A percentile compares a stretch with the other conserved stretches of the same genome.
These are phyloP conservation scores for Xylaria arbuscula DNA, from an alignment of 2,329 filamentous ascomycete species.

Conservation along the genomic window DNA sequence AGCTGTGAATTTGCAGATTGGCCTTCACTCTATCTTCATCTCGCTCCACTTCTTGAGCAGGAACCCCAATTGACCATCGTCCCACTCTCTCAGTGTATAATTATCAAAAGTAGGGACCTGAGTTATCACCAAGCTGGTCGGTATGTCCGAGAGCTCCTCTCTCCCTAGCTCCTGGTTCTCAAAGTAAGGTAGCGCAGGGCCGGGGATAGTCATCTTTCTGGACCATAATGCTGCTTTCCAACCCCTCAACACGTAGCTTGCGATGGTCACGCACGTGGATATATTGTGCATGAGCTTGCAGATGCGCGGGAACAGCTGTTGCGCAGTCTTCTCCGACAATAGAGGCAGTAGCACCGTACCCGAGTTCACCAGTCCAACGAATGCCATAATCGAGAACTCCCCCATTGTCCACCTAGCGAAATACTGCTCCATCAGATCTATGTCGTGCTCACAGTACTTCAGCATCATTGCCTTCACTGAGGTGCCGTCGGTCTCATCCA, in stretches of 20 bases:
- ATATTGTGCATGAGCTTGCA: conserved; percentile 29
- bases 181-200: conserved; percentile 28
- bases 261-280: conserved; percentile 23
- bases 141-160: conserved; percentile 3
- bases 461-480: conserved; percentile 11
- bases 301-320: conserved; percentile 23
- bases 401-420: conserved; percentile 25
- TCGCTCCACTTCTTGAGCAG: conserved; percentile 26
- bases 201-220: conserved; percentile 26
- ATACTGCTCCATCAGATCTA: conserved; percentile 34
- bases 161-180: conserved; percentile 7
- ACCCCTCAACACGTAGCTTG: conserved; percentile 29
- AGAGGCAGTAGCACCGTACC: conserved; percentile 29
- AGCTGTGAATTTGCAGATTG: neutral
- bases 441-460: conserved; percentile 19
- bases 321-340: conserved; percentile 19
- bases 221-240: conserved; percentile 31
- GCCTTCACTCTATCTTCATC: conserved; percentile 15
- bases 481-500: conserved; percentile 8
- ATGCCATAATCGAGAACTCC: conserved; percentile 31
- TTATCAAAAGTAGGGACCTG: conserved; percentile 8
- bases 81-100: conserved; percentile 1
- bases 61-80: conserved; percentile 30
- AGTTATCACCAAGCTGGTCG: conserved; percentile 22
- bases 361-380: conserved; percentile 24